phyloP scores from a whole-genome alignment of 106 monocot genomes.

The Chionographis japonica region DNA sequence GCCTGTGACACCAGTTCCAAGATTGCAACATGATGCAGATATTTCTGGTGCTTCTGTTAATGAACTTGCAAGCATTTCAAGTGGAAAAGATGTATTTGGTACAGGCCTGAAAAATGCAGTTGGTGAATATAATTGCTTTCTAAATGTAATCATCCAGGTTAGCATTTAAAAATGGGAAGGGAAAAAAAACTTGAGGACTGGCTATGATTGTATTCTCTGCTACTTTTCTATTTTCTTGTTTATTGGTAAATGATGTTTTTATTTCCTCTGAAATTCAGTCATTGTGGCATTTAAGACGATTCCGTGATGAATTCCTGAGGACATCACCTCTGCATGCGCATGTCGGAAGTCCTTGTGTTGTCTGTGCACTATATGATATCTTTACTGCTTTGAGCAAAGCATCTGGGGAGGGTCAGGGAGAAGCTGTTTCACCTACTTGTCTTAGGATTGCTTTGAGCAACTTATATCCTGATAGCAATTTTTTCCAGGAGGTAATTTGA shows the following conservation, averaged over 20 bases:
- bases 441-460: conserved; percentile 86
- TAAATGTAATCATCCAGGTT: conserved; percentile 98
- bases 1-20: conserved; percentile 9
- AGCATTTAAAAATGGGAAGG: not conserved
- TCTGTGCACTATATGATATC: conserved; percentile 78
- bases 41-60: conserved; percentile 6
- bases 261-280: conserved; percentile 40
- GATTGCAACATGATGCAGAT: conserved; percentile 7
- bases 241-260: not conserved
- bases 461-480: conserved; percentile 88
- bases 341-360: conserved; percentile 80
- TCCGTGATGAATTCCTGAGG: conserved; percentile 72
- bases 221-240: not conserved
- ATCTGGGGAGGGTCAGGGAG: conserved; percentile 29
- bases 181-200: not conserved
- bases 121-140: conserved; percentile 97
- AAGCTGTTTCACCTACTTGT: conserved; percentile 67
- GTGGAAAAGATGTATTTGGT: conserved; percentile 39
- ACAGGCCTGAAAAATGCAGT: conserved; percentile 79
- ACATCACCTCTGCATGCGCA: conserved; percentile 51
- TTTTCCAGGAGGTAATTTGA: conserved; percentile 83
- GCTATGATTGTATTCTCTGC: not conserved
- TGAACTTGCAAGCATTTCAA: conserved; percentile 21
- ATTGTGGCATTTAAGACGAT: conserved; percentile 83
- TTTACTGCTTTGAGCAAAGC: conserved; percentile 63